Percentiles rank a stretch among this genome's conserved stretches.
Conservation (phyloP, 768 basidiomycete genomes). For the Russula griseocarnosa region DNA sequence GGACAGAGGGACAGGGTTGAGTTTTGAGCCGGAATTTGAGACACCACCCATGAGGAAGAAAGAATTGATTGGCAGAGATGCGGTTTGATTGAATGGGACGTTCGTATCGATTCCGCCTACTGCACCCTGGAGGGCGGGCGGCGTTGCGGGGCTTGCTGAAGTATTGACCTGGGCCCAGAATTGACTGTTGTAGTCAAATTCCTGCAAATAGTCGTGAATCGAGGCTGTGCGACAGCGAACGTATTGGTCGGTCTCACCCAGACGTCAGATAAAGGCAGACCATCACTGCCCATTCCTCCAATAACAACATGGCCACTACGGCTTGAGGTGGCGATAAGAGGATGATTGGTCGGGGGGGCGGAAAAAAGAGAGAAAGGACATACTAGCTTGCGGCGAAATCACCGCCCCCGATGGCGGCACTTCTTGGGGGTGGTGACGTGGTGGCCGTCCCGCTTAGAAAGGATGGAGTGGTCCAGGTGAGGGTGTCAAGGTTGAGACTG, state of each 20-base stretch:
- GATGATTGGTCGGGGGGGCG: conserved; percentile 3
- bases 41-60: conserved; percentile 74
- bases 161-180: conserved; percentile 68
- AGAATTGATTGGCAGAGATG: conserved; percentile 58
- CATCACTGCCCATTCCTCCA: conserved; percentile 60
- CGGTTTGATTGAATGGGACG: conserved; percentile 40
- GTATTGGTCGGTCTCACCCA: conserved; percentile 53
- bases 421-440: conserved; percentile 55
- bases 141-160: conserved; percentile 43
- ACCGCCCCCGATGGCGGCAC: conserved; percentile 56
- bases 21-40: conserved; percentile 37
- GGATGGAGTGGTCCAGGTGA: conserved; percentile 56
- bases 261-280: conserved; percentile 56
- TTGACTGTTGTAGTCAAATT: conserved; percentile 69
- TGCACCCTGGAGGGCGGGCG: conserved; percentile 66
- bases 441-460: conserved; percentile 46
- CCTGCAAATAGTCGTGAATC: conserved; percentile 41
- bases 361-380: conserved; percentile 34
- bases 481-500: conserved; percentile 59
- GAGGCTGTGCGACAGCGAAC: conserved; percentile 19
- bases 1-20: conserved; percentile 45
- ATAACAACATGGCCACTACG: conserved; percentile 71
- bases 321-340: conserved; percentile 39
- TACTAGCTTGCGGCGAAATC: conserved; percentile 84
- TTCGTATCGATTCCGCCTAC: conserved; percentile 64